Evolutionary conservation across 768 basidiomycete genomes (phyloP).

Genomic region (Psilocybe subaeruginosa): DNA sequence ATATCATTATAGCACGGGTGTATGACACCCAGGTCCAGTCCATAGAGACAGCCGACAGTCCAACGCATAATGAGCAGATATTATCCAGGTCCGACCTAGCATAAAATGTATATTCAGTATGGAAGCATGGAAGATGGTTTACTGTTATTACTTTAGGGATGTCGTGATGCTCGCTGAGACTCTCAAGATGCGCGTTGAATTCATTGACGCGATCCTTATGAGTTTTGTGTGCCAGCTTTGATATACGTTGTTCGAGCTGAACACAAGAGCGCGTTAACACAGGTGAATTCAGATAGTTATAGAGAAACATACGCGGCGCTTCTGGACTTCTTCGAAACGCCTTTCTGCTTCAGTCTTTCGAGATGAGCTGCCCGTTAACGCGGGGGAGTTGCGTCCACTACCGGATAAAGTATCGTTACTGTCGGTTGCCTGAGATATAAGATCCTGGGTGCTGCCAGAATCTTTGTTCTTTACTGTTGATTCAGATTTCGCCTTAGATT

Average conservation of each 20-base stretch:
- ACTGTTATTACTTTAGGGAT: conserved; percentile 74
- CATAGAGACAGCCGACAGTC: not conserved
- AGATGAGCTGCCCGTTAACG: conserved; percentile 48
- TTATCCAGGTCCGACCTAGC: conserved; percentile 88
- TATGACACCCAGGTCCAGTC: not conserved
- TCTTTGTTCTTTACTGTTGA: conserved; percentile 45
- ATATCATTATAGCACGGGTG: not conserved
- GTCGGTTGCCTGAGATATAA: conserved; percentile 50
- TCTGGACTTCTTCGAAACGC: conserved; percentile 88
- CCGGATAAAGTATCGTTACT: conserved; percentile 49
- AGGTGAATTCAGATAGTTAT: not conserved
- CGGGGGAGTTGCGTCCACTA: conserved; percentile 65
- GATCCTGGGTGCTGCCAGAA: conserved; percentile 53
- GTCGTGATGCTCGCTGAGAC: conserved; percentile 91
- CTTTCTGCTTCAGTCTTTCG: conserved; percentile 86
- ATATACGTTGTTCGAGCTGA: conserved; percentile 75
- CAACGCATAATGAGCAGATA: conserved; percentile 1
- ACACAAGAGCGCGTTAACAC: conserved; percentile 12
- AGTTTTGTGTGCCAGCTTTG: conserved; percentile 78
- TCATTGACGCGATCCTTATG: conserved; percentile 95
- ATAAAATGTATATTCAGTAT: not conserved
- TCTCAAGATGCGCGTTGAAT: conserved; percentile 85
- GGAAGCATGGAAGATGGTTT: not conserved
- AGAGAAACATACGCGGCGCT: conserved; percentile 61
- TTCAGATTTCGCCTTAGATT: conserved; percentile 65